A percentile compares a stretch with the other conserved stretches of the same genome.
phyloP scores from a whole-genome alignment of 768 basidiomycete species.

The Suillus placidus region DNA sequence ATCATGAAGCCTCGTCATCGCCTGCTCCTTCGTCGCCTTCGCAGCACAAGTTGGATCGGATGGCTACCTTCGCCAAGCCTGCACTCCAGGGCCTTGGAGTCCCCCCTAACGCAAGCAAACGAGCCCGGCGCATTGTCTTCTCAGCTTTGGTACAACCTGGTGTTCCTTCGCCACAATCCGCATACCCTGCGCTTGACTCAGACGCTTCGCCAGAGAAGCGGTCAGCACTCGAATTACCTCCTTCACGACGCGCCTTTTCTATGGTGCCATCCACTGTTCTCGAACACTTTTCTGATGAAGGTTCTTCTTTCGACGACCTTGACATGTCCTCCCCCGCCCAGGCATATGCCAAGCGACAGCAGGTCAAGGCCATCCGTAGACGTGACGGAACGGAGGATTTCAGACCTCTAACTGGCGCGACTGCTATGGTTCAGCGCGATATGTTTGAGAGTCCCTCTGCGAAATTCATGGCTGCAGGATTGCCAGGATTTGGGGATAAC shows the following conservation, averaged over 20 bases:
- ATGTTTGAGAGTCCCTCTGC: constrained; percentile 60
- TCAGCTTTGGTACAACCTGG: constrained; percentile 62
- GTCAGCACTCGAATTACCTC: constrained; percentile 31
- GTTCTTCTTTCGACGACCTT: constrained; percentile 54
- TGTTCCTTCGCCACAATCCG: constrained; percentile 42
- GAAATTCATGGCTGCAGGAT: constrained; percentile 58
- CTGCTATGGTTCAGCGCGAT: constrained; percentile 46
- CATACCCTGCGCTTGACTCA: constrained; percentile 43
- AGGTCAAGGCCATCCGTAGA: constrained; percentile 74
- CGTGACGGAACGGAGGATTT: constrained; percentile 85
- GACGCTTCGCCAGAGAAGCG: constrained; percentile 27
- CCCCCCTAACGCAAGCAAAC: constrained; percentile 58
- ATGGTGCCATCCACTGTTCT: constrained; percentile 48
- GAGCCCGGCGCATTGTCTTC: constrained; percentile 65
- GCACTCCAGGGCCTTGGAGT: constrained; percentile 56
- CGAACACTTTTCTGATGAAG: constrained; percentile 54
- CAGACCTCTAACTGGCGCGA: constrained; percentile 70
- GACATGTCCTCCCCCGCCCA: constrained; percentile 83
- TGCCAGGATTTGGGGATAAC: constrained; percentile 90
- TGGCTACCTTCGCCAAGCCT: constrained; percentile 49
- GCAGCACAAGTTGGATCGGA: constrained; percentile 49
- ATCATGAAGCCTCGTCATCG: constrained; percentile 48
- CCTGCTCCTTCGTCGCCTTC: constrained; percentile 53
- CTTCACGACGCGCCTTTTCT: constrained; percentile 73
- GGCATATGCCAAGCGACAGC: constrained; percentile 77